These are phyloP conservation scores for Amniculicola lignicola DNA, from an alignment of 495 filamentous ascomycete species.

Conservation along the genomic window DNA sequence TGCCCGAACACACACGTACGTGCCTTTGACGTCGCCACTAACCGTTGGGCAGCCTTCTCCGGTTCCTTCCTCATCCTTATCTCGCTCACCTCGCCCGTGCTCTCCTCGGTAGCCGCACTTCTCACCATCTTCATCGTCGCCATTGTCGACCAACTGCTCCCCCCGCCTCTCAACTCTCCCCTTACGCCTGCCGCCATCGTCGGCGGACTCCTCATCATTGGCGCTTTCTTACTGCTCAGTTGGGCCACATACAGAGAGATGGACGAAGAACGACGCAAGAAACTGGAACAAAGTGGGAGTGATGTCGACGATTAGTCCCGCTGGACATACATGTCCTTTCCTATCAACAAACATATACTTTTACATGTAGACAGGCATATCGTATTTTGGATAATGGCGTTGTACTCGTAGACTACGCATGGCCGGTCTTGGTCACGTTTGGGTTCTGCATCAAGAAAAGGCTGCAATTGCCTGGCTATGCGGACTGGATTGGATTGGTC, in stretches of 20 bases:
- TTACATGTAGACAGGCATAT: no score
- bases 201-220: slow-evolving; percentile 83
- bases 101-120: slow-evolving; percentile 85
- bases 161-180: slow-evolving; percentile 59
- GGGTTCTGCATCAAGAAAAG: no score
- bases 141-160: slow-evolving; percentile 80
- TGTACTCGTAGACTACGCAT: no score
- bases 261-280: slow-evolving; percentile 71
- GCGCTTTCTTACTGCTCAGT: slow-evolving; percentile 77
- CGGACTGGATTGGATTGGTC: no score
- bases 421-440: no score
- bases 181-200: slow-evolving; percentile 69
- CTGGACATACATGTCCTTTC: not conserved
- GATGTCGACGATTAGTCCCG: not conserved
- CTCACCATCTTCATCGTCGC: slow-evolving; percentile 96
- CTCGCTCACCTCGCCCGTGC: slow-evolving; percentile 83
- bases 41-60: slow-evolving; percentile 59
- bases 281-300: slow-evolving; percentile 46
- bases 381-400: no score
- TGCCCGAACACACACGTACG: not conserved
- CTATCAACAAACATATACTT: no score
- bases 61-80: slow-evolving; percentile 94
- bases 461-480: no score
- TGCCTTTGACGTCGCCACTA: not conserved
- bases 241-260: slow-evolving; percentile 93